phyloP scores from a whole-genome alignment of 371 early-diverging fungal species.

The Cladochytrium tenue region DNA sequence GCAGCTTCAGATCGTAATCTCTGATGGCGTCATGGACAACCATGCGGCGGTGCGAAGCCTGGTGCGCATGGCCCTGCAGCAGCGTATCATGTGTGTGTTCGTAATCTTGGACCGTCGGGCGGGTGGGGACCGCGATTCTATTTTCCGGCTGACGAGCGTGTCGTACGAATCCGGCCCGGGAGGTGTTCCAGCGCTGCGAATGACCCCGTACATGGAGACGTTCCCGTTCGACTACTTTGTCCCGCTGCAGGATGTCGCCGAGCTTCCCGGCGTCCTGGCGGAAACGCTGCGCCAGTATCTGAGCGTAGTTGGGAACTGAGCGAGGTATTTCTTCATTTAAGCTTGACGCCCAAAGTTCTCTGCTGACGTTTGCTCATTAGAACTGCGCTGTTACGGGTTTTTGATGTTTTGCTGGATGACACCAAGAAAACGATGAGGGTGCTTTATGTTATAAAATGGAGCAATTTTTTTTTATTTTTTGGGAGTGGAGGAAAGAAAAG shows the following conservation, averaged over 20 bases:
- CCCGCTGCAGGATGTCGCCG: conserved; percentile 83
- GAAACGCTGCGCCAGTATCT: conserved; percentile 95
- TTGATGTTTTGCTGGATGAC: too few species aligned
- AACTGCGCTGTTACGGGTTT: too few species aligned
- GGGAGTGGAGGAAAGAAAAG: too few species aligned
- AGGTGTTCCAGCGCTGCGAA: conserved; percentile 68
- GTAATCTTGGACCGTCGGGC: conserved; percentile 83
- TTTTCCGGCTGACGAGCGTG: conserved; percentile 85
- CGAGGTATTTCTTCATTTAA: too few species aligned
- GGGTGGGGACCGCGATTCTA: conserved; percentile 73
- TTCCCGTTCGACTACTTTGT: conserved; percentile 98
- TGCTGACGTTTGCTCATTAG: too few species aligned
- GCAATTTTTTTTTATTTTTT: too few species aligned
- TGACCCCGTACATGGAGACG: conserved; percentile 90
- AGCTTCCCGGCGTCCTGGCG: conserved; percentile 84
- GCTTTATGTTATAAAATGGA: too few species aligned
- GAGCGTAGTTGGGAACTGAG: conserved; percentile 30
- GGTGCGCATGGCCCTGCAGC: conserved; percentile 82
- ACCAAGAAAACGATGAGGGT: too few species aligned
- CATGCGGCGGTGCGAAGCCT: conserved; percentile 76
- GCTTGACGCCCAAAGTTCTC: too few species aligned
- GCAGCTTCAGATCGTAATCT: conserved; percentile 94
- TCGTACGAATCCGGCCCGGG: conserved; percentile 63
- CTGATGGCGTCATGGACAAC: conserved; percentile 96
- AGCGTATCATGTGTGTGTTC: conserved; percentile 91